Conservation (phyloP, 345 rosid genomes). For the Eucalyptus marginata region DNA sequence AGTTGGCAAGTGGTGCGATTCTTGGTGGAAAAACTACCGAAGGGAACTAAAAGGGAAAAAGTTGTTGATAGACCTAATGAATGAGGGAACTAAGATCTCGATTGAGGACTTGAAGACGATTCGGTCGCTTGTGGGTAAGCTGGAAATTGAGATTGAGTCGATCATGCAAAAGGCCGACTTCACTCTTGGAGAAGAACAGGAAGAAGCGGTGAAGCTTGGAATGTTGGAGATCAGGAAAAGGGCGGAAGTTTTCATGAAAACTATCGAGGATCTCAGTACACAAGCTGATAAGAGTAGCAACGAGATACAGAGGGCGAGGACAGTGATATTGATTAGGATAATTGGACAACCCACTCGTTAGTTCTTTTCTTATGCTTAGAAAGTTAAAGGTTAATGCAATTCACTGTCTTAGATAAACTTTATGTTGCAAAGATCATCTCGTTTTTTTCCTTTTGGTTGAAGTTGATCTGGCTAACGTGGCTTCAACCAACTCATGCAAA, state of each 20-base stretch:
- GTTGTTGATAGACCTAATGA: constrained; percentile 25
- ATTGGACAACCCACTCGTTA: constrained; percentile 13
- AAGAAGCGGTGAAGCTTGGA: constrained; percentile 38
- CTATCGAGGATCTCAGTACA: constrained; percentile 39
- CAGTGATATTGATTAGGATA: constrained; percentile 45
- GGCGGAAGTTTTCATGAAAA: constrained; percentile 36
- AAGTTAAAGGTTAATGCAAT: background rate
- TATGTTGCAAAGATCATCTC: background rate
- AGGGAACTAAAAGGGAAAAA: constrained; percentile 33
- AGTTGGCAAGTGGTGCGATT: constrained; percentile 65
- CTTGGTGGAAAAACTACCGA: constrained; percentile 47
- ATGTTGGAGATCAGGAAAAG: constrained; percentile 71
- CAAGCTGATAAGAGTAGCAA: constrained; percentile 54
- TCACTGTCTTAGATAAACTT: background rate
- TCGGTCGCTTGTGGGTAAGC: constrained; percentile 26
- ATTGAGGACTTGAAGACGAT: constrained; percentile 56
- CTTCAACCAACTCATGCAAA: background rate
- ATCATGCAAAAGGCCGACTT: constrained; percentile 36
- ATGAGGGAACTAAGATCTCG: constrained; percentile 22
- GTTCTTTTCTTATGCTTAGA: background rate
- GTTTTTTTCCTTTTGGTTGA: background rate
- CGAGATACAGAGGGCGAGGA: constrained; percentile 55
- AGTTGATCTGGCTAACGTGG: background rate
- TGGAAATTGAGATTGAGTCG: constrained; percentile 45
- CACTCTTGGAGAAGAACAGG: constrained; percentile 30